These are phyloP conservation scores for Ramichloridium luteum DNA, from an alignment of 2,329 filamentous ascomycete species.

Conservation along the genomic window DNA sequence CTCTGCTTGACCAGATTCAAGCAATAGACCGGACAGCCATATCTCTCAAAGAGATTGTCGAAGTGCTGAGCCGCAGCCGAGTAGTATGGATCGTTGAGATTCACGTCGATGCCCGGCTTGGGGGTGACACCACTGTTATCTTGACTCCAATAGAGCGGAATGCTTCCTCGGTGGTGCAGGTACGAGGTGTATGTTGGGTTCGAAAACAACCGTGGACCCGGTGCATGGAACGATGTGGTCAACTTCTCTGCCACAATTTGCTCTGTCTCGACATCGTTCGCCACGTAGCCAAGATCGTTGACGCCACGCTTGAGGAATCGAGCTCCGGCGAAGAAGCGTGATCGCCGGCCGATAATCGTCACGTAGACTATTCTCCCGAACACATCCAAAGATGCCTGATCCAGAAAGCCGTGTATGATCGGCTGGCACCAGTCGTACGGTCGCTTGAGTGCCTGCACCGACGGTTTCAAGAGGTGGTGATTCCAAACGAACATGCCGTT, in stretches of 20 bases:
- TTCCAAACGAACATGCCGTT: constrained; percentile 99
- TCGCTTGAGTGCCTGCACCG: constrained; percentile 55
- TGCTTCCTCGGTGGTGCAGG: constrained; percentile 91
- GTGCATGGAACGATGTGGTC: constrained; percentile 90
- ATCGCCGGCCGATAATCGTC: constrained; percentile 83
- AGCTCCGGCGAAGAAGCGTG: constrained; percentile 85
- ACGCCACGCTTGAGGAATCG: constrained; percentile 88
- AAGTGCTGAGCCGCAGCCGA: constrained; percentile 88
- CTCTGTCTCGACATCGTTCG: constrained; percentile 97
- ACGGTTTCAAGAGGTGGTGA: constrained; percentile 71
- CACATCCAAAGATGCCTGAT: constrained; percentile 63
- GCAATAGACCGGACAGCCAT: constrained; percentile 83
- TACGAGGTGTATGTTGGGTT: constrained; percentile 92
- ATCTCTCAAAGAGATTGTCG: constrained; percentile 84
- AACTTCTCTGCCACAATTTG: constrained; percentile 93
- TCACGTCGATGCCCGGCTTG: constrained; percentile 90
- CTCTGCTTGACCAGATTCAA: constrained; percentile 78
- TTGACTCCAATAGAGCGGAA: constrained; percentile 94
- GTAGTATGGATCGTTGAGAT: constrained; percentile 93
- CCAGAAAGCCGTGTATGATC: constrained; percentile 90
- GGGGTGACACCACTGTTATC: constrained; percentile 90
- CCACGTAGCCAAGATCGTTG: constrained; percentile 90
- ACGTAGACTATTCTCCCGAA: constrained; percentile 86
- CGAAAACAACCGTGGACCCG: constrained; percentile 71
- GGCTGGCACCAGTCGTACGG: constrained; percentile 93